Conservation (phyloP, 169 alveolate species). For the Eimeria acervulina region DNA sequence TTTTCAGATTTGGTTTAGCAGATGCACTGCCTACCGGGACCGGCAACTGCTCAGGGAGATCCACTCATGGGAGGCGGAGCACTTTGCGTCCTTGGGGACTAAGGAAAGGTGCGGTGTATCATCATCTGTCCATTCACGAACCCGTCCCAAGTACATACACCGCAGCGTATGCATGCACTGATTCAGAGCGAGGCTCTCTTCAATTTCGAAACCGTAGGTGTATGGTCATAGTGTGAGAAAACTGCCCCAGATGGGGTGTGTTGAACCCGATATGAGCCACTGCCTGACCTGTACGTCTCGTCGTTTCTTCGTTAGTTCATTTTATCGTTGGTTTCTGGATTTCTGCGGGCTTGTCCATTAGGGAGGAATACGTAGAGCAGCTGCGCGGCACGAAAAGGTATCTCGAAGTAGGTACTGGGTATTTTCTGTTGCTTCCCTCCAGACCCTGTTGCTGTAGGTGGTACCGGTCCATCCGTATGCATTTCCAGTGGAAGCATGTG, state of each 20-base stretch:
- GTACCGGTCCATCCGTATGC: neutral
- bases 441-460: neutral
- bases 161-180: neutral
- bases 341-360: neutral
- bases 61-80: conserved; percentile 62
- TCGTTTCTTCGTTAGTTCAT: neutral
- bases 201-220: neutral
- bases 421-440: neutral
- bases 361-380: conserved; percentile 34
- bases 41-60: conserved; percentile 61
- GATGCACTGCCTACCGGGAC: conserved; percentile 59
- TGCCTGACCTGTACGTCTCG: neutral
- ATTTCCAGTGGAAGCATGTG: neutral
- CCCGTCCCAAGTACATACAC: neutral
- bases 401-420: conserved; percentile 18
- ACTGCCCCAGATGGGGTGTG: neutral
- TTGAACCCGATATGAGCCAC: neutral
- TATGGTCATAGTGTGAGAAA: neutral
- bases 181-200: neutral
- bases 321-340: neutral
- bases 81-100: conserved; percentile 19
- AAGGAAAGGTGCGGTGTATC: conserved; percentile 15
- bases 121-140: neutral
- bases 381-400: conserved; percentile 69
- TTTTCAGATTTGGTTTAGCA: conserved; percentile 55